These are phyloP conservation scores for Hyaloperonospora arabidopsidis DNA, from an alignment of 352 stramenopile species.

Conservation along the genomic window DNA sequence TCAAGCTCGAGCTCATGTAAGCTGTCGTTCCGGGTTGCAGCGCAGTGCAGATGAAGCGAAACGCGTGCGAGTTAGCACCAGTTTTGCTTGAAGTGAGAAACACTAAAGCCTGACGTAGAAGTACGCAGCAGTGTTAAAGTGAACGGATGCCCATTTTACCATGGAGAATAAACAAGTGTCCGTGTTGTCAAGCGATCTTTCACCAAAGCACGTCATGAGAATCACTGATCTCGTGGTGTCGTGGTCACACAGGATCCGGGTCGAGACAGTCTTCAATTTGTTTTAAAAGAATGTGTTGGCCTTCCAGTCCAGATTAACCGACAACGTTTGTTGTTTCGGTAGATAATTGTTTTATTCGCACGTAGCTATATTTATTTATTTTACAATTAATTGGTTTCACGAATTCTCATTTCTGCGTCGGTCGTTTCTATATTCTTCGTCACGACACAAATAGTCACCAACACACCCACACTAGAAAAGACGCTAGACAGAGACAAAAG, in stretches of 20 bases:
- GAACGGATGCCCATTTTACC: slow-evolving; percentile 29
- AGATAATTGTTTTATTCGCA: no score
- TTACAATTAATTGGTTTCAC: no score
- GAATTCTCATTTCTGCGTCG: slow-evolving; percentile 9
- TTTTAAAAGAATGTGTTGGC: no score
- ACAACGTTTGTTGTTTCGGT: no score
- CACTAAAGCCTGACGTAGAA: slow-evolving; percentile 13
- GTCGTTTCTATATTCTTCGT: background rate
- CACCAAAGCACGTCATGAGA: no score
- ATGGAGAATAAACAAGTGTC: slow-evolving; percentile 15
- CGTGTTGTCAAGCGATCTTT: no score
- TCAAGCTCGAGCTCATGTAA: slow-evolving; percentile 86
- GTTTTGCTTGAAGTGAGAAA: slow-evolving; percentile 1
- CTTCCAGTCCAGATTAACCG: no score
- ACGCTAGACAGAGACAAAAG: slow-evolving; percentile 10
- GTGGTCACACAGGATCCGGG: no score
- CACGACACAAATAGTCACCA: no score
- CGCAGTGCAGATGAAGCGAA: slow-evolving; percentile 13
- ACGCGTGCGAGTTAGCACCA: slow-evolving; percentile 17
- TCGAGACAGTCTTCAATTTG: no score
- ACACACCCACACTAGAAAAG: background rate
- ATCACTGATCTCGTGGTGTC: no score
- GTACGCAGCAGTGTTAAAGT: slow-evolving; percentile 21
- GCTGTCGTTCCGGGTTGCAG: slow-evolving; percentile 13
- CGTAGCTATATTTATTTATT: no score